Evolutionary conservation across 306 rosid species (phyloP).

Genomic region (Biancaea sappan): DNA sequence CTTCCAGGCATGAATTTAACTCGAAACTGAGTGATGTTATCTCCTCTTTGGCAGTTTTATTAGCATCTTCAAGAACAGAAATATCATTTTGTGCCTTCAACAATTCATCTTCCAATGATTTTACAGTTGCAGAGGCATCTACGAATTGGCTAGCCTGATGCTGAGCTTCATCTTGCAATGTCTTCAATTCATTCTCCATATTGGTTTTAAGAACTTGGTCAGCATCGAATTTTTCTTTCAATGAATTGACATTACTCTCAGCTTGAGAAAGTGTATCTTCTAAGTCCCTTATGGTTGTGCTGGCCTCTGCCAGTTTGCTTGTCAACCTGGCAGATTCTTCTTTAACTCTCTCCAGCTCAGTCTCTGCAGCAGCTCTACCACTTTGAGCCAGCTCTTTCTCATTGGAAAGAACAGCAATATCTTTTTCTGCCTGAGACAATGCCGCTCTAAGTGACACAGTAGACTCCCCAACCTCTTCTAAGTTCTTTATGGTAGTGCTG

Average conservation of each 20-base stretch:
- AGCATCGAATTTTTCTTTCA: slow-evolving; percentile 63
- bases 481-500: slow-evolving; percentile 56
- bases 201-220: slow-evolving; percentile 55
- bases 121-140: slow-evolving; percentile 54
- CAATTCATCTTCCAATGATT: slow-evolving; percentile 69
- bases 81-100: slow-evolving; percentile 65
- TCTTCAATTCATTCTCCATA: slow-evolving; percentile 73
- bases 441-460: slow-evolving; percentile 67
- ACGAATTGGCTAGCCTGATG: slow-evolving; percentile 55
- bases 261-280: slow-evolving; percentile 62
- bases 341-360: slow-evolving; percentile 60
- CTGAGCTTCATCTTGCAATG: slow-evolving; percentile 66
- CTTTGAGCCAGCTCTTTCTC: slow-evolving; percentile 75
- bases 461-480: slow-evolving; percentile 45
- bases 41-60: slow-evolving; percentile 69
- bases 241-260: slow-evolving; percentile 50
- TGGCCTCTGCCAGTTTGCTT: slow-evolving; percentile 67
- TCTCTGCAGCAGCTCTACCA: slow-evolving; percentile 59
- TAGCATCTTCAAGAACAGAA: slow-evolving; percentile 59
- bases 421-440: slow-evolving; percentile 65
- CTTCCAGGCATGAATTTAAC: slow-evolving; percentile 70
- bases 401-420: slow-evolving; percentile 47
- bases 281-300: slow-evolving; percentile 60
- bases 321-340: slow-evolving; percentile 63
- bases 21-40: slow-evolving; percentile 63